Conservation (phyloP, 441 rosid genomes). For the Rhodomyrtus psidioides region DNA sequence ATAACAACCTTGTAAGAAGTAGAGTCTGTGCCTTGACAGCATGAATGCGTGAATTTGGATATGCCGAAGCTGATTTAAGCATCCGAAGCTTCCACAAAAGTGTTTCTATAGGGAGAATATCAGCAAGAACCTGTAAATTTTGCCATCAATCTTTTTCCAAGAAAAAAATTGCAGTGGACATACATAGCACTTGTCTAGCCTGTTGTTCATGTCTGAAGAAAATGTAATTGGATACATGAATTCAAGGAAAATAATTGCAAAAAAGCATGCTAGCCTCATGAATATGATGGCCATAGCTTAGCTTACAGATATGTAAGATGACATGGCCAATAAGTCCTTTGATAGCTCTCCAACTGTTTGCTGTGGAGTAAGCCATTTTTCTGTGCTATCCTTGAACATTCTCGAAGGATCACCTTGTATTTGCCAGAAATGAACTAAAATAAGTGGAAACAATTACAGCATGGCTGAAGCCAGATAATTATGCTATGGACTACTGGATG, state of each 20-base stretch:
- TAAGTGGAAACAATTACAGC: not conserved
- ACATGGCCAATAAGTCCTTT: slow-evolving; percentile 20
- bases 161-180: not conserved
- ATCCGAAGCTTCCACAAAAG: slow-evolving; percentile 52
- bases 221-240: not conserved
- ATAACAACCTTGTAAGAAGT: slow-evolving; percentile 40
- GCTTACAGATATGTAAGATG: slow-evolving; percentile 45
- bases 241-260: not conserved
- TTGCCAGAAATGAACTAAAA: not conserved
- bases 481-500: not conserved
- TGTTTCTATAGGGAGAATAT: slow-evolving; percentile 42
- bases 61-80: slow-evolving; percentile 48
- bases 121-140: slow-evolving; percentile 34
- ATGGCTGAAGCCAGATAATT: not conserved
- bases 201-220: not conserved
- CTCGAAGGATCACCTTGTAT: slow-evolving; percentile 38
- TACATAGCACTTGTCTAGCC: not conserved
- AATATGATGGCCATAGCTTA: not conserved
- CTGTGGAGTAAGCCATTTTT: slow-evolving; percentile 29
- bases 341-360: slow-evolving; percentile 24
- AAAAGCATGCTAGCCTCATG: not conserved
- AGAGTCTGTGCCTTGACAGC: slow-evolving; percentile 46
- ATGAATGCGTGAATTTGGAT: slow-evolving; percentile 40
- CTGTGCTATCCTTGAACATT: slow-evolving; percentile 20
- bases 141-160: slow-evolving; percentile 8